A percentile compares a stretch with the other conserved stretches of the same genome.
These are phyloP conservation scores for Flaveria trinervia DNA, from an alignment of 129 eudicot species.

Conservation along the genomic window DNA sequence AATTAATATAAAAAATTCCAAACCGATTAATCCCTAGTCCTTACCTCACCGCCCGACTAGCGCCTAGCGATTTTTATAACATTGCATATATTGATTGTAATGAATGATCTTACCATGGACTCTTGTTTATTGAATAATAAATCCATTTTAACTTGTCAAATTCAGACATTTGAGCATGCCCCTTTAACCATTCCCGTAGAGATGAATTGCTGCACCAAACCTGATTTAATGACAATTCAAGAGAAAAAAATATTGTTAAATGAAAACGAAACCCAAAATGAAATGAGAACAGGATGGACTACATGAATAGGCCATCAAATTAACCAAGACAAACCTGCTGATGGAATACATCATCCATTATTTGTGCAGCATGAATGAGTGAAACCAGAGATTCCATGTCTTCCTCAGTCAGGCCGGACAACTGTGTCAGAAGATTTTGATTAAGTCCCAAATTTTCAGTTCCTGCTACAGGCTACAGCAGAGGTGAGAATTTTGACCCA, in stretches of 20 bases:
- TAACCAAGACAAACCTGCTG: conserved; percentile 57
- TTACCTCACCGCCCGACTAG: too few species aligned
- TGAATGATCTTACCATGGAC: conserved; percentile 72
- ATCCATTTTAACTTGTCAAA: conserved; percentile 74
- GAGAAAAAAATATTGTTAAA: neutral
- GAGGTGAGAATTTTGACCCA: neutral
- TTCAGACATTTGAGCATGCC: conserved; percentile 54
- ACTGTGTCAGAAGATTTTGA: conserved; percentile 45
- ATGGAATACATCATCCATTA: conserved; percentile 76
- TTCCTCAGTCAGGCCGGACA: conserved; percentile 59
- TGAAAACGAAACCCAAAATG: neutral
- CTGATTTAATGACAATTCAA: conserved; percentile 39
- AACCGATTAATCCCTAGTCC: too few species aligned
- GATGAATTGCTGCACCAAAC: conserved; percentile 85
- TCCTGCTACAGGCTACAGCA: conserved; percentile 19
- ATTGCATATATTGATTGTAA: neutral
- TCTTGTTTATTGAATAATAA: conserved; percentile 78
- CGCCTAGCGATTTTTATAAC: too few species aligned
- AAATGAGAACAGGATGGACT: neutral
- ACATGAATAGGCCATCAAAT: neutral
- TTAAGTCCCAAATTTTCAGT: conserved; percentile 8
- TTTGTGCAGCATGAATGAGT: conserved; percentile 64
- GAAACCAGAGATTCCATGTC: conserved; percentile 76
- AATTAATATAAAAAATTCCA: too few species aligned
- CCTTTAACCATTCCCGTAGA: conserved; percentile 77